Evolutionary conservation across 768 basidiomycete genomes (phyloP), one percentile per base, ranked within the genome.

Genomic region (Russula griseocarnosa): DNA sequence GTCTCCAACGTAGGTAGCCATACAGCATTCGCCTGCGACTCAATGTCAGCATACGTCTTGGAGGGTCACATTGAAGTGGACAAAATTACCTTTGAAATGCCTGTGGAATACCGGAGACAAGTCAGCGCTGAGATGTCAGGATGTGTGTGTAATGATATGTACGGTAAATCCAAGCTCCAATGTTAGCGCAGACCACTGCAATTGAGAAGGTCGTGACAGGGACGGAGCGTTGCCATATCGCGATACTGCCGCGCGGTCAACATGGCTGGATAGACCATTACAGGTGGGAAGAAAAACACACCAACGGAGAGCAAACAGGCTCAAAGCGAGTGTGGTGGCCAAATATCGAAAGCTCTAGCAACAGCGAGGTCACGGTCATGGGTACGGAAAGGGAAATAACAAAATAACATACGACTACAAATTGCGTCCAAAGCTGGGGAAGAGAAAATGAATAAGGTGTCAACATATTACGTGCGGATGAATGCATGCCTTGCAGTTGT

Each of bases 91-190:
- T 52, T 13, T 9, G 40, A 1, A 11, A 61, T 3, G 13, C 55
- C 64, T 67, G 51, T 16, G 4, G n/a, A 9, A 9, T 20, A 20
- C 3, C 24, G 13, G 34, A 47, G 32, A 16, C 20, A 26, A 9
- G 53, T 61, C 34, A 55, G 34, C 46, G 8, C 5, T 8, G 58
- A 28, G 3, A 24, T 13, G 32, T 38, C 9, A 46, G 9, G 24
- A 8, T 22, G 46, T 7, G 24, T 5, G 22, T 5, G 24, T 0
- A 20, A 46, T 3, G 54, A 13, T 20, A 60, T 56, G 56, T 46
- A 67, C 66, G 52, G 22, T 47, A 50, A n/a, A 67, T 36, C 64
- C 66, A 67, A 47, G 51, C 42, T 22, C 50, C 64, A 22, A 61
- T 1, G 18, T 67, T 67, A 18, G 44, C 22, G 20, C 51, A 2